phyloP scores from a whole-genome alignment of 148 eudicot genomes.

The Dianthus caryophyllus region DNA sequence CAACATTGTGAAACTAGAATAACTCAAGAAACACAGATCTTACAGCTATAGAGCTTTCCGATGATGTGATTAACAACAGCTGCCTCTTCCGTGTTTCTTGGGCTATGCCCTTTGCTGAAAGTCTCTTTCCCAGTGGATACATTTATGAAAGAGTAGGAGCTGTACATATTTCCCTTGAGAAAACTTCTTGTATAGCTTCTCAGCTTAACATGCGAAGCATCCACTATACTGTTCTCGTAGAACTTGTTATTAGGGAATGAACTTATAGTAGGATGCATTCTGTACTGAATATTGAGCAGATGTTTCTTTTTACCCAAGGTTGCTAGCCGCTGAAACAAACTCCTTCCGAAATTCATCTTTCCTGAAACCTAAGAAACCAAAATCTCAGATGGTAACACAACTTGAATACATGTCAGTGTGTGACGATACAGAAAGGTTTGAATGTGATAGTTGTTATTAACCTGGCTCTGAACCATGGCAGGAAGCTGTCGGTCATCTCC shows the following conservation, averaged over 20 bases:
- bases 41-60: constrained; percentile 43
- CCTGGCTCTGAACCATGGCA: constrained; percentile 47
- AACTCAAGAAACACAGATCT: neutral
- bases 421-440: neutral
- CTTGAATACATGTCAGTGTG: neutral
- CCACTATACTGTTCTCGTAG: constrained; percentile 32
- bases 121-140: constrained; percentile 36
- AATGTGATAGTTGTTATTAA: neutral
- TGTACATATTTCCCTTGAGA: constrained; percentile 28
- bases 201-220: constrained; percentile 34
- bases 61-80: constrained; percentile 35
- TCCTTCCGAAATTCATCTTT: constrained; percentile 48
- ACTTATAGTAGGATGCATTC: constrained; percentile 74
- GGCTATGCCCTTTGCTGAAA: constrained; percentile 29
- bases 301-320: constrained; percentile 42
- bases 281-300: constrained; percentile 48
- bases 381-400: constrained; percentile 19
- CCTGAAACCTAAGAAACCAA: constrained; percentile 33
- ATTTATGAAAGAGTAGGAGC: constrained; percentile 43
- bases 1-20: neutral
- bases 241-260: constrained; percentile 44
- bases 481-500: constrained; percentile 66
- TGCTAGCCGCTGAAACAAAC: constrained; percentile 49
- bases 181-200: constrained; percentile 21
- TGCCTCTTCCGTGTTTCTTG: constrained; percentile 30